Evolutionary conservation across 2,329 filamentous ascomycete genomes (phyloP), one percentile per base, ranked within the genome.

Genomic region (Fusarium drepaniforme): DNA sequence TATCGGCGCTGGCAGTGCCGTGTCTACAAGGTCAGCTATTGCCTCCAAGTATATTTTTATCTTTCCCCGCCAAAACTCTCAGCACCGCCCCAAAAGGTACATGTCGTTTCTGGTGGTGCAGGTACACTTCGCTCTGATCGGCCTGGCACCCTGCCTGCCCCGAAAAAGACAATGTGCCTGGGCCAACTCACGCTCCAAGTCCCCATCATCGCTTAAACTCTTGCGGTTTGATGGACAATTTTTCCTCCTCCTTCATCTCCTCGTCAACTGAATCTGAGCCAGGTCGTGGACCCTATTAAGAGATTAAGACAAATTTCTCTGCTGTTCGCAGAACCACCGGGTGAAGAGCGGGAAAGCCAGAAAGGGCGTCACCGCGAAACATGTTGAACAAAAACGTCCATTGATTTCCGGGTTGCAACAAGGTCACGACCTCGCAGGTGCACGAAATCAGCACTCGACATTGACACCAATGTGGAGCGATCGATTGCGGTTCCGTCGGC

Each of bases 341-440:
- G 28, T 25, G 35, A 66, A 44, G n/a, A 18, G 53, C 21, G 53
- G 40, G 38, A 37, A 33, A 37, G 30, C 56, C 42, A 66, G 25
- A 38, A 44, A 16, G 30, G n/a, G n/a, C 62, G 28, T 58, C 30
- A 23, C 42, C 38, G 60, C 51, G 21, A 51, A 38, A 67, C 58
- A 60, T 63, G 67, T 63, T 37, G 57, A 65, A 74, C 65, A 60
- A 46, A 67, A 73, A 74, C 73, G 73, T 75, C 73, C 9, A 71
- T 75, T 53, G 73, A 68, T 42, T 59, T 42, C 42, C 60, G 53
- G 42, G 61, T 51, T 44, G 35, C 51, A 30, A 59, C 60, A 56
- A 57, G 69, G 66, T 53, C 40, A 68, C 53, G 58, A 75, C 64
- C 72, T 67, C 72, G 65, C 69, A 69, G 63, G 68, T 70, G 61